A percentile compares a stretch with the other conserved stretches of the same genome.
Conservation (phyloP, 2,329 filamentous ascomycete species). For the Alternaria rosae region DNA sequence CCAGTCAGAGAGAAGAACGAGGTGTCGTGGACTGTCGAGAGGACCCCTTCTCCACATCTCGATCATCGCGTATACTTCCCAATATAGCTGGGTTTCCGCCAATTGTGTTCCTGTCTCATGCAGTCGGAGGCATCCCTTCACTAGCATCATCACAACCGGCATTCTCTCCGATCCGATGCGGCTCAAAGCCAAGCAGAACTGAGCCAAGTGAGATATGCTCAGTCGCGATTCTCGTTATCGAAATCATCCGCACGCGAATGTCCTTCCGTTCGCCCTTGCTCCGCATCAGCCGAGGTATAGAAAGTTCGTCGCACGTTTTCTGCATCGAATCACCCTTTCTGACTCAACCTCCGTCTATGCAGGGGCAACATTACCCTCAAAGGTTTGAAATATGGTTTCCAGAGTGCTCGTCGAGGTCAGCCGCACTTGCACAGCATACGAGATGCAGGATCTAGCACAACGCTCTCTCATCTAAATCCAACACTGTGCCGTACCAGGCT, state of each 20-base stretch:
- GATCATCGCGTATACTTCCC: conserved; percentile 7
- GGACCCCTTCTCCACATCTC: conserved; percentile 7
- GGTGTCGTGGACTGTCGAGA: conserved; percentile 11
- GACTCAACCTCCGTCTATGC: conserved; percentile 6
- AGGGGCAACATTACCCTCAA: conserved; percentile 2
- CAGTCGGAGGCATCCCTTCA: not conserved
- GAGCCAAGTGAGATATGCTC: not conserved
- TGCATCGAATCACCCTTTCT: not conserved
- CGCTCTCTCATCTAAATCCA: conserved; percentile 26
- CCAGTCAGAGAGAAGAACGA: conserved; percentile 8
- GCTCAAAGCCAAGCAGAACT: conserved; percentile 1
- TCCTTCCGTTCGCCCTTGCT: conserved; percentile 4
- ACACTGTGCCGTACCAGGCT: conserved; percentile 26
- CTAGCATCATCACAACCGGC: conserved; percentile 1
- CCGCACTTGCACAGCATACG: conserved; percentile 15
- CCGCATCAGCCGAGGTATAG: not conserved
- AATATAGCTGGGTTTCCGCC: not conserved
- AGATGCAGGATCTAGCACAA: conserved; percentile 26
- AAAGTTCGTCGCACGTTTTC: conserved; percentile 8
- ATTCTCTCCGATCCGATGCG: conserved; percentile 14
- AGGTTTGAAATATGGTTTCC: conserved; percentile 4
- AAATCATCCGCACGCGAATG: not conserved
- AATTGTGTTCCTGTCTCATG: not conserved
- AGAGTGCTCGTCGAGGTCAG: conserved; percentile 18
- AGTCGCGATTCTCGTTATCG: not conserved